Evolutionary conservation across 495 filamentous ascomycete genomes (phyloP).

Genomic region (Endocarpon pusillum): DNA sequence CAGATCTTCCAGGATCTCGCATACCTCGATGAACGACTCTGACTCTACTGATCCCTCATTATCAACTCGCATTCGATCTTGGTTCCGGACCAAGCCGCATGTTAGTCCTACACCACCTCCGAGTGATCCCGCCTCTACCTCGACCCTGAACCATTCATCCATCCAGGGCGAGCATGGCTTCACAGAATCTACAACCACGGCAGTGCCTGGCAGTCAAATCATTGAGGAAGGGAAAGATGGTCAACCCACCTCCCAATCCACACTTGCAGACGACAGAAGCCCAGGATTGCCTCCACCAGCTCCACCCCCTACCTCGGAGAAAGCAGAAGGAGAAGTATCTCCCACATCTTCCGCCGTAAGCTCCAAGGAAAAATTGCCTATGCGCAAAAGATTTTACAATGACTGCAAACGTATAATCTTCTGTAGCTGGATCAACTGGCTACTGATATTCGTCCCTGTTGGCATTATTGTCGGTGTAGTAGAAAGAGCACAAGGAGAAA

Average conservation of each 20-base stretch:
- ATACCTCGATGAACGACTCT: conserved; percentile 46
- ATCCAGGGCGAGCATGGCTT: too few species aligned
- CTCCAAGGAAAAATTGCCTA: too few species aligned
- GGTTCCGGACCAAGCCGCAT: conserved; percentile 35
- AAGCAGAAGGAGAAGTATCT: conserved; percentile 33
- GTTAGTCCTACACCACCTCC: too few species aligned
- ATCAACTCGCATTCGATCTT: conserved; percentile 42
- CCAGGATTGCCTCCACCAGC: conserved; percentile 21
- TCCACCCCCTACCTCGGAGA: conserved; percentile 36
- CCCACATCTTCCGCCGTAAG: conserved; percentile 6
- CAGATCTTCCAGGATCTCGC: too few species aligned
- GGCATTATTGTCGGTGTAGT: conserved; percentile 50
- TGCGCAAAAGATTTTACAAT: conserved; percentile 28
- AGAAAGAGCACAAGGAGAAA: conserved; percentile 12
- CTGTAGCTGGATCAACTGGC: conserved; percentile 59
- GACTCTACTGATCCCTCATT: conserved; percentile 32
- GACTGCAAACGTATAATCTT: conserved; percentile 37
- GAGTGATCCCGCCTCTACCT: conserved; percentile 13
- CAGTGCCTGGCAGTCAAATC: too few species aligned
- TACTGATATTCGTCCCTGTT: conserved; percentile 64
- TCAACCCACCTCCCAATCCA: conserved; percentile 4
- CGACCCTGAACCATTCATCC: conserved; percentile 11
- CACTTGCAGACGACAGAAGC: conserved; percentile 17
- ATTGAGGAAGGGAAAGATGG: too few species aligned
- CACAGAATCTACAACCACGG: too few species aligned